Evolutionary conservation across 345 rosid genomes (phyloP).

Genomic region (Reutealis trisperma): DNA sequence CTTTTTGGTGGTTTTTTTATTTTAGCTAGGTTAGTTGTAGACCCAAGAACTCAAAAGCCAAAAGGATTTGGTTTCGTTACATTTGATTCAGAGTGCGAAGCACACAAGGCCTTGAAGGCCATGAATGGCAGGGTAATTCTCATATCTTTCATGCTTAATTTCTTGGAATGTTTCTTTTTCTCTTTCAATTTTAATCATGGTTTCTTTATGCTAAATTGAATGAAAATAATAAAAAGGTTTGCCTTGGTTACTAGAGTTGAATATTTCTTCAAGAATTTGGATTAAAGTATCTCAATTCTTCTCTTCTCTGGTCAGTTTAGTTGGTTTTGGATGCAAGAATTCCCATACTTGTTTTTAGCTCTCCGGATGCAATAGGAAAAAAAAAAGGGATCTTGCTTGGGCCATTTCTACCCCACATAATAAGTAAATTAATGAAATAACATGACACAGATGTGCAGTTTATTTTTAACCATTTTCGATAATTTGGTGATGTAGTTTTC

Average conservation of each 20-base stretch:
- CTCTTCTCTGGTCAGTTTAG: too few species aligned
- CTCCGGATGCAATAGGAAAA: too few species aligned
- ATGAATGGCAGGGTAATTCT: conserved; percentile 61
- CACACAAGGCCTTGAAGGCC: conserved; percentile 58
- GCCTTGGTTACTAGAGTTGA: neutral
- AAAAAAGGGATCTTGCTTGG: too few species aligned
- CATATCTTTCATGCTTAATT: neutral
- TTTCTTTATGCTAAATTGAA: neutral
- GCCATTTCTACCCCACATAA: too few species aligned
- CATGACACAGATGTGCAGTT: neutral
- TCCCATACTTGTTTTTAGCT: too few species aligned
- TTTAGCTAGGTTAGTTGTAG: conserved; percentile 53
- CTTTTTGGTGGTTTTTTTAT: neutral
- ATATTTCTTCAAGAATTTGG: too few species aligned
- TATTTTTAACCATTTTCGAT: neutral
- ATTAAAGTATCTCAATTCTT: too few species aligned
- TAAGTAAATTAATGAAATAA: neutral
- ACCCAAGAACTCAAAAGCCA: conserved; percentile 56
- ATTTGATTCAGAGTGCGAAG: conserved; percentile 54
- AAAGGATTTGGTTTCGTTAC: conserved; percentile 76
- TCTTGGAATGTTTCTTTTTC: too few species aligned
- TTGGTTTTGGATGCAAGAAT: too few species aligned
- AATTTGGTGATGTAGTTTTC: neutral
- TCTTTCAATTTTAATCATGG: neutral
- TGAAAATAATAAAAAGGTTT: neutral